Base-by-base conservation (phyloP, 257 asterid species). In the Salvia miltiorrhiza region DNA sequence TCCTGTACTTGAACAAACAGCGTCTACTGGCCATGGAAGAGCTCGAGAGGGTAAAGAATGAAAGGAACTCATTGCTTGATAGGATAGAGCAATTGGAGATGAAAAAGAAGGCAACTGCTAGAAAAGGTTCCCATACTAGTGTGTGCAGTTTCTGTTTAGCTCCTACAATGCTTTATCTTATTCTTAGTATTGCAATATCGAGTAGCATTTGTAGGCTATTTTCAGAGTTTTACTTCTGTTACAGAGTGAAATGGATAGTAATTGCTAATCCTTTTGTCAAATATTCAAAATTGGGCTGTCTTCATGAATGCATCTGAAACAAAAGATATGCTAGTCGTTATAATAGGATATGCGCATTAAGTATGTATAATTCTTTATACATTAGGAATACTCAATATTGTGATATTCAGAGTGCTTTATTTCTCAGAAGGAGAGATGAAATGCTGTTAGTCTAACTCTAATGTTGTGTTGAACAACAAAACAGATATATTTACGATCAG, bases 1-100 rank as follows among this genome's bases (percentile, higher is more conserved):
- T 90, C 69, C 66, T 86, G 48, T 76, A 50, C 77, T 74, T 90
- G 75, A 88, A 90, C 84, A 86, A 85, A 72, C 88, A 85, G 69
- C 89, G 95, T n/a, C 58, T 88, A 71, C 73, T 72, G 81, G 92
- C 96, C 69, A 78, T 82, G 83, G 87, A 85, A 54, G 97, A 86
- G 88, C 85, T 86, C 57, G 89, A 78, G 9, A 73, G 71, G 83
- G 80, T 90, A 65, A 88, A 83, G 71, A 78, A 62, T 57, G 95
- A 88, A 71, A 83, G 77, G 49, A 61, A 58, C 62, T 73, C 77
- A 39, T 78, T 90, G 83, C 86, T 79, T 62, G 81, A 79, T 65
- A 78, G 73, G 73, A 67, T 84, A 37, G 81, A 84, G 76, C 82
- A 82, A 63, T 28, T 85, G 87, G 85, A 88, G 84, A 74, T 70